Conservation (phyloP, 495 filamentous ascomycete genomes). For the Penicillium coprophilum region DNA sequence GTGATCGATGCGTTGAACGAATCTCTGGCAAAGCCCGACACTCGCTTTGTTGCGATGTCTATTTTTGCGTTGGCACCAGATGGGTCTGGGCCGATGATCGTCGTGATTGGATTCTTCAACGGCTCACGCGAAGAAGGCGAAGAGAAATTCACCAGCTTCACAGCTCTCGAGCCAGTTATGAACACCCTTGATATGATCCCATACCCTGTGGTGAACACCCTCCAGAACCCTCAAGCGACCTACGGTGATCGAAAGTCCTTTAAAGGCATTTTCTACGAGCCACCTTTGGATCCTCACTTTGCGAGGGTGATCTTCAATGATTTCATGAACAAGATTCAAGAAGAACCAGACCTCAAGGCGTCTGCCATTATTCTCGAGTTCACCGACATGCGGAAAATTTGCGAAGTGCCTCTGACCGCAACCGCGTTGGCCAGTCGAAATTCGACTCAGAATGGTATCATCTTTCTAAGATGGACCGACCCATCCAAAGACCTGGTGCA, state of each 20-base stretch:
- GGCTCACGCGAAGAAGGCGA: constrained; percentile 45
- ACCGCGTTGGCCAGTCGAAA: constrained; percentile 37
- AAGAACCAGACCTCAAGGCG: constrained; percentile 20
- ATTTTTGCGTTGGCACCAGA: constrained; percentile 40
- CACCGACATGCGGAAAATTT: constrained; percentile 37
- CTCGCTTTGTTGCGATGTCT: constrained; percentile 38
- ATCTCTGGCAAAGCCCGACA: constrained; percentile 31
- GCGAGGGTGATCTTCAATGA: constrained; percentile 38
- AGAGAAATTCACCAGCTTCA: constrained; percentile 37
- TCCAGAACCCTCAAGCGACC: constrained; percentile 43
- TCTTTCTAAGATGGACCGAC: constrained; percentile 35
- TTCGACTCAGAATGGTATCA: constrained; percentile 37
- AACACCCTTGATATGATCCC: constrained; percentile 44
- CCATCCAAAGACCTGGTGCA: constrained; percentile 30
- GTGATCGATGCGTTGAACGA: constrained; percentile 45
- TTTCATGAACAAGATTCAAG: constrained; percentile 34
- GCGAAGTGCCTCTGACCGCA: constrained; percentile 22
- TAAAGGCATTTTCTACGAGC: constrained; percentile 51
- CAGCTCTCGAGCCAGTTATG: constrained; percentile 35
- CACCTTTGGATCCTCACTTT: constrained; percentile 38
- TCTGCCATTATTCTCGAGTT: constrained; percentile 37
- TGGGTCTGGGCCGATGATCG: constrained; percentile 36
- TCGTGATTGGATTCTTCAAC: constrained; percentile 51
- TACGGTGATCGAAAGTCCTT: constrained; percentile 45
- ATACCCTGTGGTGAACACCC: constrained; percentile 43